Percentiles rank a stretch among this genome's conserved stretches.
Conservation (phyloP, 768 basidiomycete species). For the Neoboletus magnificus region DNA sequence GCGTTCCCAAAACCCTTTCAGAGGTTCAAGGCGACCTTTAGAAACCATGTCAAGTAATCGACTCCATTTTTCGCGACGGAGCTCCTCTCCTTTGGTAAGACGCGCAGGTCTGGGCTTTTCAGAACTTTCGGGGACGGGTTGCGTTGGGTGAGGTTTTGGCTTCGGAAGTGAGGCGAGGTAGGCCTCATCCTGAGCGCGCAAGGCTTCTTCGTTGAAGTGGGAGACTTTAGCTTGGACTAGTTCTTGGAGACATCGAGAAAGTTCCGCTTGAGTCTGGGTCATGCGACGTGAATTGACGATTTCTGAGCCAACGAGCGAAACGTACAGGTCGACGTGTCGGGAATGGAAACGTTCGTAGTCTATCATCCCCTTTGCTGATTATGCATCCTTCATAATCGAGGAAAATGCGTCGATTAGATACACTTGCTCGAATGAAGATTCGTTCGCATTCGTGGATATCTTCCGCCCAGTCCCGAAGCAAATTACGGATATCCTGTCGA, state of each 20-base stretch:
- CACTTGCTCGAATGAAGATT: conserved; percentile 89
- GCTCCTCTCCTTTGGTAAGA: conserved; percentile 79
- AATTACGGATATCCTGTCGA: conserved; percentile 77
- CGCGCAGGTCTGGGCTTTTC: conserved; percentile 53
- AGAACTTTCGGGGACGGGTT: conserved; percentile 33
- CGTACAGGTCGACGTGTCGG: conserved; percentile 91
- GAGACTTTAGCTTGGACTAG: conserved; percentile 82
- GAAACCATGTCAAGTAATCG: conserved; percentile 86
- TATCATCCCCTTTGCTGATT: conserved; percentile 74
- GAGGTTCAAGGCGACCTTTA: conserved; percentile 81
- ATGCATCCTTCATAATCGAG: conserved; percentile 82
- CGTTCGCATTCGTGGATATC: conserved; percentile 83
- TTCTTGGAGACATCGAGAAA: conserved; percentile 81
- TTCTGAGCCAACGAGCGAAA: neutral
- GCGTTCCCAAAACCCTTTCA: conserved; percentile 79
- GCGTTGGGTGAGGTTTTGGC: conserved; percentile 53
- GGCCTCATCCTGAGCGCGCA: conserved; percentile 83
- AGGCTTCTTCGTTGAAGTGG: conserved; percentile 79
- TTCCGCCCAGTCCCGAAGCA: conserved; percentile 83
- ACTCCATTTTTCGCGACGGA: conserved; percentile 72
- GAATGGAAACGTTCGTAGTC: conserved; percentile 90
- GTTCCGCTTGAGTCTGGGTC: conserved; percentile 82
- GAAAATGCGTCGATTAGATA: conserved; percentile 84
- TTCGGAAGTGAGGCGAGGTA: conserved; percentile 88
- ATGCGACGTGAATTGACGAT: neutral